phyloP scores from a whole-genome alignment of 2,329 filamentous ascomycete species.

The Simplicillium sp. region DNA sequence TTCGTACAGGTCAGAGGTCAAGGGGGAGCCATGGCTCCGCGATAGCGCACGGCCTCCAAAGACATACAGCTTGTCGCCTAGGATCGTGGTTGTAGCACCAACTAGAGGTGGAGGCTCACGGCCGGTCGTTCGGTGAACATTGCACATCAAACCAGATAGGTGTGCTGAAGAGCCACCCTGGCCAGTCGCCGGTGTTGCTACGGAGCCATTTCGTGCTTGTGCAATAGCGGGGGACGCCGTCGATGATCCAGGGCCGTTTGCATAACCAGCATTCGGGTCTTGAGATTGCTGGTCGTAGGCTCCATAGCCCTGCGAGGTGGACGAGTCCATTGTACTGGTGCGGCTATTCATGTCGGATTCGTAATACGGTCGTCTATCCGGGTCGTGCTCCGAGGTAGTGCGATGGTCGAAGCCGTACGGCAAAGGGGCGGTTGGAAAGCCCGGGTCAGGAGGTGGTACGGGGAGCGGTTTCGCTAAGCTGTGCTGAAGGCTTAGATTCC shows the following conservation, averaged over 20 bases:
- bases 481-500: slow-evolving; percentile 43
- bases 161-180: slow-evolving; percentile 39
- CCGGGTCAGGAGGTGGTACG: slow-evolving; percentile 29
- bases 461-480: slow-evolving; percentile 51
- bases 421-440: slow-evolving; percentile 3
- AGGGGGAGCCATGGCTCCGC: slow-evolving; percentile 63
- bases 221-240: slow-evolving; percentile 45
- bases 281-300: slow-evolving; percentile 19
- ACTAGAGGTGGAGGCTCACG: slow-evolving; percentile 85
- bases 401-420: not conserved
- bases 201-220: slow-evolving; percentile 18
- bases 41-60: slow-evolving; percentile 89
- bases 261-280: slow-evolving; percentile 9
- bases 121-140: slow-evolving; percentile 78
- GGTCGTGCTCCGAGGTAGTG: not conserved
- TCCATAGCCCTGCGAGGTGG: slow-evolving; percentile 25
- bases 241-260: slow-evolving; percentile 41
- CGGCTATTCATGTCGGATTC: slow-evolving; percentile 27
- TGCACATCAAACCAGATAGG: slow-evolving; percentile 58
- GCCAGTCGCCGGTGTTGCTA: too few species aligned
- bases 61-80: slow-evolving; percentile 93
- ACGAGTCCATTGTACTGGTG: slow-evolving; percentile 40
- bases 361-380: slow-evolving; percentile 3
- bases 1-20: slow-evolving; percentile 89
- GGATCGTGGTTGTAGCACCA: slow-evolving; percentile 86